Conservation (phyloP, 768 basidiomycete genomes). For the Coprinellus micaceus region DNA sequence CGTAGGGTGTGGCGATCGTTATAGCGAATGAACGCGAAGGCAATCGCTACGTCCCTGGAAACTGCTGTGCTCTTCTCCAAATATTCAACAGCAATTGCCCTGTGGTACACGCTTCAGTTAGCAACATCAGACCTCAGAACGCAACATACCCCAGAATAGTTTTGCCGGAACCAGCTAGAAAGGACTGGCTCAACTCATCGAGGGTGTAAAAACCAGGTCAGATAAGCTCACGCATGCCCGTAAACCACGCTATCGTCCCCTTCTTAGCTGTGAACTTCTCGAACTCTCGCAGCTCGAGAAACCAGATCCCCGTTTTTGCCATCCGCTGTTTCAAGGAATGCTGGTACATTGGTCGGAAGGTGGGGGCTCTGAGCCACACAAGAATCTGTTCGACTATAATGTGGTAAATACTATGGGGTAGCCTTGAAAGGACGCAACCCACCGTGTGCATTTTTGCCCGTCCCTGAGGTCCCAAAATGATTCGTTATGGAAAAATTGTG, state of each 20-base stretch:
- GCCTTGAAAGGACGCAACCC: too few species aligned
- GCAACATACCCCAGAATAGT: slow-evolving; percentile 3
- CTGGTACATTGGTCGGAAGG: background rate
- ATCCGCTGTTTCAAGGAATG: background rate
- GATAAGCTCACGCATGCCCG: slow-evolving; percentile 1
- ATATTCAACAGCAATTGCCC: background rate
- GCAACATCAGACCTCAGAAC: background rate
- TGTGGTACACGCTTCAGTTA: background rate
- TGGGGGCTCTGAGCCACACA: background rate
- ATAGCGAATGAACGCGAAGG: slow-evolving; percentile 5
- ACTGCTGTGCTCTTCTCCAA: background rate
- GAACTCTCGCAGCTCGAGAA: background rate
- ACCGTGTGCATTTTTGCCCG: too few species aligned
- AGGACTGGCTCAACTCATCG: background rate
- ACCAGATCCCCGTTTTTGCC: background rate
- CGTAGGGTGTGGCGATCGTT: background rate
- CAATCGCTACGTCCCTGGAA: background rate
- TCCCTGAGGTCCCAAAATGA: too few species aligned
- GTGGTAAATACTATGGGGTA: too few species aligned
- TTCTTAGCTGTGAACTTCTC: background rate
- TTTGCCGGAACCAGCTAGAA: slow-evolving; percentile 3
- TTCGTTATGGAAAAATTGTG: too few species aligned
- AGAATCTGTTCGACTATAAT: too few species aligned
- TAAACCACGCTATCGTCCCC: background rate
- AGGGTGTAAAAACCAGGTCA: background rate